Conservation (phyloP, 2,329 filamentous ascomycete species). For the Pyrenophora graminea region DNA sequence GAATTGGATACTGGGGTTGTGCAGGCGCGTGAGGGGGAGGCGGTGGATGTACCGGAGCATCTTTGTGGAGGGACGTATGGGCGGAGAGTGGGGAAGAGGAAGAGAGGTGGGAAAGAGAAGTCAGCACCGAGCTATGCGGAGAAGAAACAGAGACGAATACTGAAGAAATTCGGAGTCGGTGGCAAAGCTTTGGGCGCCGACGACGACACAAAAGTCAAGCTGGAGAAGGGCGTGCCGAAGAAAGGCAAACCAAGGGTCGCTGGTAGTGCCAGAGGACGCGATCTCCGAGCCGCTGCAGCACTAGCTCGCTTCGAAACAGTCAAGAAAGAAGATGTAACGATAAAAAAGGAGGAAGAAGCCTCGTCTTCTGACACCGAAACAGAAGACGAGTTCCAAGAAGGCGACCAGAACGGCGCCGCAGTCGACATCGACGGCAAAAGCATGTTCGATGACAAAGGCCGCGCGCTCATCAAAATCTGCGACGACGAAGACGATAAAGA, state of each 20-base stretch:
- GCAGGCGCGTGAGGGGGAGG: slow-evolving; percentile 29
- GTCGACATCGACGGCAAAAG: slow-evolving; percentile 67
- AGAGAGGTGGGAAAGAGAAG: slow-evolving; percentile 47
- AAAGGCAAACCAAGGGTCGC: slow-evolving; percentile 74
- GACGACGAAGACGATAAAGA: slow-evolving; percentile 64
- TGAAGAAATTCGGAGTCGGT: slow-evolving; percentile 75
- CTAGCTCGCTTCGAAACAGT: slow-evolving; percentile 68
- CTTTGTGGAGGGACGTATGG: slow-evolving; percentile 81
- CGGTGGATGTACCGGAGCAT: slow-evolving; percentile 56
- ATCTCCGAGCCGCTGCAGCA: slow-evolving; percentile 76
- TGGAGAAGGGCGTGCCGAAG: slow-evolving; percentile 68
- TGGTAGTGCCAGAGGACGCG: slow-evolving; percentile 72
- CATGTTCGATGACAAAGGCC: slow-evolving; percentile 67
- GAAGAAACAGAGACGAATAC: slow-evolving; percentile 70
- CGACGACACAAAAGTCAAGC: slow-evolving; percentile 64
- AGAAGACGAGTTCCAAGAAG: slow-evolving; percentile 44
- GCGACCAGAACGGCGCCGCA: slow-evolving; percentile 54
- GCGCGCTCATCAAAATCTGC: slow-evolving; percentile 73
- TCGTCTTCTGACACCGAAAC: slow-evolving; percentile 40
- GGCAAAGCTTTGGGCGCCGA: slow-evolving; percentile 73
- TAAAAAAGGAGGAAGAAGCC: slow-evolving; percentile 40
- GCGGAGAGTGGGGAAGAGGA: slow-evolving; percentile 59
- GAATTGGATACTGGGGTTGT: slow-evolving; percentile 56
- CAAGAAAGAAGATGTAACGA: slow-evolving; percentile 51
- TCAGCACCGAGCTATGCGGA: slow-evolving; percentile 68